Conservation (phyloP, 2,329 filamentous ascomycete genomes). For the Microascus cirrosus region DNA sequence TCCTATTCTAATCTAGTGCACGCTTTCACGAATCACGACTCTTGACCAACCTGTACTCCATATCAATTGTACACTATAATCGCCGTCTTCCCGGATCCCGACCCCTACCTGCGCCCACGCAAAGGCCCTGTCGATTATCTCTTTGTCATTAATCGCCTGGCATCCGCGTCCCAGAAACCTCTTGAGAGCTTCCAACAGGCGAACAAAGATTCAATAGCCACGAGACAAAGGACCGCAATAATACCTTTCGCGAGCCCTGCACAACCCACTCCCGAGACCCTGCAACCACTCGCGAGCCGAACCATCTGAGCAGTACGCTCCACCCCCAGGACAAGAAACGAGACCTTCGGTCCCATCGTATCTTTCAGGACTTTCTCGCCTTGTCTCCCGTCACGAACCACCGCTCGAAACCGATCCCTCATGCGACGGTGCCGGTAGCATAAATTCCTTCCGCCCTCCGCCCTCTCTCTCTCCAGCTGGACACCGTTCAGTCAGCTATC, state of each 20-base stretch:
- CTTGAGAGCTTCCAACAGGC: not conserved
- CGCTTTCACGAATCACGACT: constrained; percentile 4
- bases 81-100: not conserved
- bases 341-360: not conserved
- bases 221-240: constrained; percentile 1
- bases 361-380: not conserved
- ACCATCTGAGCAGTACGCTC: not conserved
- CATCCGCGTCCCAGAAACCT: not conserved
- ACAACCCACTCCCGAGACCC: not conserved
- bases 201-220: constrained; percentile 1
- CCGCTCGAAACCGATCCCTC: not conserved
- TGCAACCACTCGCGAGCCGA: not conserved
- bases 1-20: constrained; percentile 2
- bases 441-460: not conserved
- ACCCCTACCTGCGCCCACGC: not conserved
- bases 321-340: not conserved
- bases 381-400: not conserved
- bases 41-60: constrained; percentile 2
- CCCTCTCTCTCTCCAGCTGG: not conserved
- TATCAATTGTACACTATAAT: not conserved
- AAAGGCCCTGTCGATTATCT: not conserved
- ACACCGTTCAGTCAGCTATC: not conserved
- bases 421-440: constrained; percentile 2
- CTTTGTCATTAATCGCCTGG: not conserved
- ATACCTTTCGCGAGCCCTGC: not conserved